Evolutionary conservation across 805 yeast species (phyloP), one percentile per base, ranked within the genome.

Genomic region (Hagleromyces aurorensis): DNA sequence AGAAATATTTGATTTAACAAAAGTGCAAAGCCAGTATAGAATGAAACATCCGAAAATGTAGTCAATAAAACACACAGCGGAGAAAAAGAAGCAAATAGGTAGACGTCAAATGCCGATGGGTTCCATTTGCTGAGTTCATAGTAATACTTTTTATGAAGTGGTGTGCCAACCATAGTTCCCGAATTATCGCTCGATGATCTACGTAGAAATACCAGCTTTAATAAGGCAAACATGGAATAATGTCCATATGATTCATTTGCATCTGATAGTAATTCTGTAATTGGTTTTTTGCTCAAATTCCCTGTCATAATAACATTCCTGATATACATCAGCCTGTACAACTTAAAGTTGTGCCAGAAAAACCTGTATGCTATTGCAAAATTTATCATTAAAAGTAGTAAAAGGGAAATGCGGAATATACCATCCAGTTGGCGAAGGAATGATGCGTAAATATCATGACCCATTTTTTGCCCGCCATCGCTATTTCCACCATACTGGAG

Each of bases 91-190:
- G 71, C 60, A 16, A 70, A 63, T 2, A 79, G 41, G 27, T 61
- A 55, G 5, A 78, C 58, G 18, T 65, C 65, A 48, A 78, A 75
- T 38, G 62, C 62, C 0, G 78, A 66, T 0, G 89, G 89, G 23
- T 64, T 61, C 93, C 93, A 81, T 28, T 78, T 68, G 12, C 56
- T 58, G 23, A 81, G 50, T 34, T 71, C 69, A 72, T 79, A 78
- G 19, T 66, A 65, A 13, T 58, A 57, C 16, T 60, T 57, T 17
- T 60, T 45, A 13, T 36, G n/a, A n/a, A n/a, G n/a, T n/a, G n/a
- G n/a, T n/a, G n/a, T 25, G 1, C n/a, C n/a, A n/a, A n/a, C n/a
- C n/a, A n/a, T n/a, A n/a, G n/a, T n/a, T n/a, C n/a, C n/a, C n/a
- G n/a, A n/a, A n/a, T n/a, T n/a, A n/a, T n/a, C n/a, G n/a, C n/a